These are phyloP conservation scores for Alternaria novae-zelandiae DNA, from an alignment of 2,329 filamentous ascomycete species.

Conservation along the genomic window DNA sequence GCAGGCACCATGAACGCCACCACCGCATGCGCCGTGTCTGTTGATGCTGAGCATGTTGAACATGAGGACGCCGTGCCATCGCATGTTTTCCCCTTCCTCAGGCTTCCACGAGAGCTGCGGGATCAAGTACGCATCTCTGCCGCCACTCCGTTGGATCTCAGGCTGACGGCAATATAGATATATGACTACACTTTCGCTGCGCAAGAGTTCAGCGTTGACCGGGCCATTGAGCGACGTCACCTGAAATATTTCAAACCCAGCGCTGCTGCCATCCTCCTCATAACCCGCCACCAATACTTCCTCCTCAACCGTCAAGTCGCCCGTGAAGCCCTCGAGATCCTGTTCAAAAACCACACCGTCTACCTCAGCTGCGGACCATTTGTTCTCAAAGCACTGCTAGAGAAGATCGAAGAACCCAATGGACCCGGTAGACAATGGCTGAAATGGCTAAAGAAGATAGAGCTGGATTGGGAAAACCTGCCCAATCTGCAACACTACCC, in stretches of 20 bases:
- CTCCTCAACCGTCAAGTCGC: slow-evolving; percentile 45
- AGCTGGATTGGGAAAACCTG: slow-evolving; percentile 46
- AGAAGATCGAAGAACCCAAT: slow-evolving; percentile 33
- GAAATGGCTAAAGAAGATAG: slow-evolving; percentile 38
- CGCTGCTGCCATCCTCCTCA: slow-evolving; percentile 38
- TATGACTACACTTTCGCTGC: slow-evolving; percentile 38
- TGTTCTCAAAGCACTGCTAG: slow-evolving; percentile 39
- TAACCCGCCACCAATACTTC: slow-evolving; percentile 44
- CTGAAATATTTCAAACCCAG: slow-evolving; percentile 42
- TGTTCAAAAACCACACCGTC: slow-evolving; percentile 43
- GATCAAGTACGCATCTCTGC: slow-evolving; percentile 34
- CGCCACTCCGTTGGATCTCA: neutral
- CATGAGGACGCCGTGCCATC: neutral
- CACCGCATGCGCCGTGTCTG: neutral
- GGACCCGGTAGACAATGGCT: slow-evolving; percentile 38
- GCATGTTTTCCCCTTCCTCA: slow-evolving; percentile 36
- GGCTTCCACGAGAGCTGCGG: slow-evolving; percentile 46
- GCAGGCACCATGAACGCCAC: slow-evolving; percentile 20
- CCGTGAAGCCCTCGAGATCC: slow-evolving; percentile 42
- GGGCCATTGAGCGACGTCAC: slow-evolving; percentile 43
- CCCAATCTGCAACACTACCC: slow-evolving; percentile 42
- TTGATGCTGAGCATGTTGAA: slow-evolving; percentile 3
- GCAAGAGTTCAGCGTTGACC: slow-evolving; percentile 31
- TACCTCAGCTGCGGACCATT: slow-evolving; percentile 46
- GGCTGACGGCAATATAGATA: slow-evolving; percentile 25